Percentiles rank a stretch among this genome's conserved stretches.
These are phyloP conservation scores for Anethum foeniculum DNA, from an alignment of 140 eudicot genomes.

Conservation along the genomic window DNA sequence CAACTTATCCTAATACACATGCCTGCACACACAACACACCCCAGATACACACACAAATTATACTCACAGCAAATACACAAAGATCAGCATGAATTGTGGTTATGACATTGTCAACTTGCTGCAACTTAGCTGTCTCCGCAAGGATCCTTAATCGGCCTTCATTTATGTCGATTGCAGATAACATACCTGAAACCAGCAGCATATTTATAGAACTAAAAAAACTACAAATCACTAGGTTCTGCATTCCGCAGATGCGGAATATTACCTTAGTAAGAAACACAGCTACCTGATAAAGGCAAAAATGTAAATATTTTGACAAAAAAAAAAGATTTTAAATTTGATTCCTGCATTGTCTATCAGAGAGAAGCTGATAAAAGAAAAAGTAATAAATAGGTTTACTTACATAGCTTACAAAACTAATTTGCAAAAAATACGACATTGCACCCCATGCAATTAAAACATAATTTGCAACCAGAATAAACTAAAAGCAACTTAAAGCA, in stretches of 20 bases:
- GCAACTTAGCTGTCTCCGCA: constrained; percentile 71
- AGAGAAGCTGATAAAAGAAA: neutral
- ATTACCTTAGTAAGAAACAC: neutral
- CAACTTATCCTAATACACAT: neutral
- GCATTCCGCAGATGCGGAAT: neutral
- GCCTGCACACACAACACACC: neutral
- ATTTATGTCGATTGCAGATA: constrained; percentile 77
- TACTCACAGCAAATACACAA: constrained; percentile 56
- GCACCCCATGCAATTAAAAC: neutral
- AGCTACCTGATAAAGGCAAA: neutral
- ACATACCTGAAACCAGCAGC: constrained; percentile 49
- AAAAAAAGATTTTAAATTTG: neutral
- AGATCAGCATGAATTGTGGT: constrained; percentile 72
- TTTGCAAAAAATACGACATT: neutral
- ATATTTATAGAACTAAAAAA: constrained; percentile 5
- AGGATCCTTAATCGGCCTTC: constrained; percentile 90
- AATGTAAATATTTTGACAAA: neutral
- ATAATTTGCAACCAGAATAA: neutral
- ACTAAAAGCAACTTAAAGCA: neutral
- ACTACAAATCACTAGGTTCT: neutral
- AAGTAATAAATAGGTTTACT: neutral
- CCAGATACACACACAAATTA: neutral
- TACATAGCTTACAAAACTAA: neutral
- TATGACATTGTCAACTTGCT: constrained; percentile 52
- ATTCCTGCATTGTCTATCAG: neutral